Percentiles rank a stretch among this genome's conserved stretches.
phyloP scores from a whole-genome alignment of 2,329 filamentous ascomycete genomes.

The Botrytis porri region DNA sequence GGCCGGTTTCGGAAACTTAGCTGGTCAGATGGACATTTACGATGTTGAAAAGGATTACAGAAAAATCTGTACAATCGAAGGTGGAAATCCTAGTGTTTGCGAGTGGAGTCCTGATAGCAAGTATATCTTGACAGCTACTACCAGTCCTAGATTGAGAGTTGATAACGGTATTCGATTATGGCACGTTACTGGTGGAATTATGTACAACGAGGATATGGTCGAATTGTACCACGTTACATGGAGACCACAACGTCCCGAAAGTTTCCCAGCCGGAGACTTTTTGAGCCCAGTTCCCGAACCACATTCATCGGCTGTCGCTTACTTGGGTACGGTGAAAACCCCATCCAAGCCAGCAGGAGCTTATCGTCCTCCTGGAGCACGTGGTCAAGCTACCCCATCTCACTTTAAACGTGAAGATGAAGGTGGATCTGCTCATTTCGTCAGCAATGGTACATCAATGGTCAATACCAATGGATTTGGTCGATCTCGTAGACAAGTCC shows the following conservation, averaged over 20 bases:
- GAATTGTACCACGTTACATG: constrained; percentile 90
- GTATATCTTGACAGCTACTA: constrained; percentile 96
- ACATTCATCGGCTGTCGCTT: constrained; percentile 78
- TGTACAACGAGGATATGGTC: constrained; percentile 94
- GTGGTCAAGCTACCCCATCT: constrained; percentile 81
- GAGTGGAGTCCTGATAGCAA: constrained; percentile 96
- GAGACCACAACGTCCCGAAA: constrained; percentile 69
- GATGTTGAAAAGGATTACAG: constrained; percentile 90
- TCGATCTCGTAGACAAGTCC: constrained; percentile 69
- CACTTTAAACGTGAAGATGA: constrained; percentile 98
- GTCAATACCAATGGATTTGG: constrained; percentile 74
- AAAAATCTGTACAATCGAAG: constrained; percentile 92
- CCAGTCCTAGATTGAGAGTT: constrained; percentile 88
- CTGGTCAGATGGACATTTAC: constrained; percentile 96
- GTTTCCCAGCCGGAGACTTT: constrained; percentile 64
- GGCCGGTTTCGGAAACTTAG: constrained; percentile 94
- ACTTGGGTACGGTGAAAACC: constrained; percentile 83
- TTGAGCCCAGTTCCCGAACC: constrained; percentile 71
- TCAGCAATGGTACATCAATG: constrained; percentile 72
- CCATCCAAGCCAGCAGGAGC: constrained; percentile 96
- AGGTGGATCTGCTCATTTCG: constrained; percentile 81
- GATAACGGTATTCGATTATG: constrained; percentile 96
- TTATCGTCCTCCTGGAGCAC: constrained; percentile 90
- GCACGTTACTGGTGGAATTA: constrained; percentile 82
- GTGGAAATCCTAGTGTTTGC: constrained; percentile 92